Percentiles rank a stretch among this genome's conserved stretches.
phyloP scores from a whole-genome alignment of 768 basidiomycete species.

The Auricularia cornea region DNA sequence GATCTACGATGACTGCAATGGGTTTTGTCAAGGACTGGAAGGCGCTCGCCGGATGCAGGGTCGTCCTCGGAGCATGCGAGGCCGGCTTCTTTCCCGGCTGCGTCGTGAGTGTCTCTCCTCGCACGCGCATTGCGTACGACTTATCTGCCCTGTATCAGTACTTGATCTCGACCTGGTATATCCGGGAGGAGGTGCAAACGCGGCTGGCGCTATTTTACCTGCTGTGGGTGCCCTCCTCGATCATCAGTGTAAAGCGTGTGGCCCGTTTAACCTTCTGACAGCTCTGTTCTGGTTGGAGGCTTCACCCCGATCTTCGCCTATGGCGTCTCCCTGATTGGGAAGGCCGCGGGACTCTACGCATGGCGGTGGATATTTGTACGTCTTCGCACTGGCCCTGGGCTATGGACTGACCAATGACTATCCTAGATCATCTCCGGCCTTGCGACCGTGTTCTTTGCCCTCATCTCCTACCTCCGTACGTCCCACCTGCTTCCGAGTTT shows the following conservation, averaged over 20 bases:
- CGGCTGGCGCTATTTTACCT: constrained; percentile 17
- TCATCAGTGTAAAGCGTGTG: neutral
- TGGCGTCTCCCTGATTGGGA: constrained; percentile 6
- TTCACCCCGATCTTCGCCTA: constrained; percentile 11
- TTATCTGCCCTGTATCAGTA: constrained; percentile 1
- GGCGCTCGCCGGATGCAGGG: constrained; percentile 17
- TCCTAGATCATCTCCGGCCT: constrained; percentile 11
- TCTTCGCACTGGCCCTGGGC: neutral
- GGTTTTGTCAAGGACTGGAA: constrained; percentile 22
- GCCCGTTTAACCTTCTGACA: neutral
- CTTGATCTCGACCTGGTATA: constrained; percentile 18
- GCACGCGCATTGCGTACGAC: neutral
- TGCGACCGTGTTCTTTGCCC: constrained; percentile 12
- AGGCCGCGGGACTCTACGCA: constrained; percentile 12
- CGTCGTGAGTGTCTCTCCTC: neutral
- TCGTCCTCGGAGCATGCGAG: constrained; percentile 16
- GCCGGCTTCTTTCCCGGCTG: constrained; percentile 22
- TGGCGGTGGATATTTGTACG: constrained; percentile 22
- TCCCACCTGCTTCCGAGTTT: neutral
- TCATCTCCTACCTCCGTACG: constrained; percentile 7
- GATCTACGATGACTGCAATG: constrained; percentile 19
- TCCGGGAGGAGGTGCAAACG: constrained; percentile 13
- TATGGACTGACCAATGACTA: no score
- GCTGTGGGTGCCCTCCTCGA: constrained; percentile 14
- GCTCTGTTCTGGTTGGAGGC: neutral